A percentile compares a stretch with the other conserved stretches of the same genome.
These are phyloP conservation scores for Limnanthes douglasii DNA, from an alignment of 345 rosid species.

Conservation along the genomic window DNA sequence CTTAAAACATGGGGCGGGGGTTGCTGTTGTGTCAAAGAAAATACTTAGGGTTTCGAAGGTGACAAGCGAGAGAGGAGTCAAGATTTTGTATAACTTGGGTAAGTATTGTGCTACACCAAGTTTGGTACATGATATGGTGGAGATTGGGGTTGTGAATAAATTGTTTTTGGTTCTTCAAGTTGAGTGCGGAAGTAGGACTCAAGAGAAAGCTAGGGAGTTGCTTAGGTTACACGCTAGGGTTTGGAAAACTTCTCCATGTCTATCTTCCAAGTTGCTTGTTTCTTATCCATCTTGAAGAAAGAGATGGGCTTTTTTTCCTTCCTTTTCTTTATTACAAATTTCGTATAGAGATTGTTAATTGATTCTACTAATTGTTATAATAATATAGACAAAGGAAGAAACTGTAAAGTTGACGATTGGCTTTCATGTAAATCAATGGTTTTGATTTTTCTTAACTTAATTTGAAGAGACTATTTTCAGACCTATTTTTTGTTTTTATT, in stretches of 20 bases:
- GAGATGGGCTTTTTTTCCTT: no score
- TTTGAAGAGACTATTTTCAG: no score
- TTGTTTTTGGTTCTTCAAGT: slow-evolving; percentile 53
- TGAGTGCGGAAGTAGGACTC: slow-evolving; percentile 24
- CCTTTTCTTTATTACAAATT: no score
- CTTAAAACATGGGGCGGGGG: slow-evolving; percentile 42
- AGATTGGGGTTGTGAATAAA: slow-evolving; percentile 55
- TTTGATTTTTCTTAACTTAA: no score
- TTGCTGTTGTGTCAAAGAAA: slow-evolving; percentile 66
- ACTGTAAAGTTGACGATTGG: no score
- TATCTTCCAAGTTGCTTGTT: slow-evolving; percentile 18
- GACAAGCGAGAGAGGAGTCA: slow-evolving; percentile 46
- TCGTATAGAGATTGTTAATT: no score
- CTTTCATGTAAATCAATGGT: no score
- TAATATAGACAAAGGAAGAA: no score
- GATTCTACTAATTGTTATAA: no score
- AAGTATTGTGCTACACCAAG: slow-evolving; percentile 37
- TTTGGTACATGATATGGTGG: slow-evolving; percentile 55
- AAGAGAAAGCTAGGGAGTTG: slow-evolving; percentile 46
- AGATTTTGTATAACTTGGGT: slow-evolving; percentile 41
- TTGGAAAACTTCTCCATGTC: slow-evolving; percentile 58
- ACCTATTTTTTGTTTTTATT: no score
- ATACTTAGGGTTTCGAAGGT: slow-evolving; percentile 54
- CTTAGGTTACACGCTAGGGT: slow-evolving; percentile 47
- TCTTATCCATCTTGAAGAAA: slow-evolving; percentile 24